phyloP scores from a whole-genome alignment of 306 rosid genomes.

The Rosa rugosa region DNA sequence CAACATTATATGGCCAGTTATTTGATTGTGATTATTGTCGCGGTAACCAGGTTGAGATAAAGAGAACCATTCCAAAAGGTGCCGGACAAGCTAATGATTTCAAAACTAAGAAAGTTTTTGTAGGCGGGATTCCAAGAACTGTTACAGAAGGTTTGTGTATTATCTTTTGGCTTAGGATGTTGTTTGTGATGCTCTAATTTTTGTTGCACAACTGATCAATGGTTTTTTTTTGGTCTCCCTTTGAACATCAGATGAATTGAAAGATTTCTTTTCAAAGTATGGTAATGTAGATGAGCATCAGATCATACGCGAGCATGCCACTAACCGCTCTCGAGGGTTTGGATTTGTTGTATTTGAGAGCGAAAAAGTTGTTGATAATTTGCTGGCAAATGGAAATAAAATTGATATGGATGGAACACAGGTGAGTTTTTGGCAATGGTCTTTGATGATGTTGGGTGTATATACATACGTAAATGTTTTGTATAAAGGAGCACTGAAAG shows the following conservation, averaged over 20 bases:
- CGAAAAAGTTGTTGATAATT: slow-evolving; percentile 69
- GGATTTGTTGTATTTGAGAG: slow-evolving; percentile 75
- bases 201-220: not conserved
- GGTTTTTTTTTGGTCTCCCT: not conserved
- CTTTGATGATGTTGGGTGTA: slow-evolving; percentile 18
- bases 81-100: slow-evolving; percentile 53
- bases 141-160: slow-evolving; percentile 56
- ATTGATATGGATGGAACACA: slow-evolving; percentile 78
- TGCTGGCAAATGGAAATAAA: slow-evolving; percentile 71
- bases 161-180: not conserved
- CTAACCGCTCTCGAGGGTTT: slow-evolving; percentile 77
- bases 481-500: slow-evolving; percentile 14
- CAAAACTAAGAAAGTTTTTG: slow-evolving; percentile 77
- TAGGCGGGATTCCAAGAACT: slow-evolving; percentile 69
- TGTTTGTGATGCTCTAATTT: not conserved
- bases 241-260: slow-evolving; percentile 43
- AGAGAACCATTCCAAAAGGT: slow-evolving; percentile 87
- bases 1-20: not conserved
- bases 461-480: not conserved
- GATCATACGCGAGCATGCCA: slow-evolving; percentile 69
- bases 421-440: slow-evolving; percentile 53
- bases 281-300: slow-evolving; percentile 78
- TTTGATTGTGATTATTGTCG: not conserved
- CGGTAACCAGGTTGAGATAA: slow-evolving; percentile 63
- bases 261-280: slow-evolving; percentile 56